phyloP scores from a whole-genome alignment of 2,329 filamentous ascomycete species.

The Rhytidhysteron rufulum region DNA sequence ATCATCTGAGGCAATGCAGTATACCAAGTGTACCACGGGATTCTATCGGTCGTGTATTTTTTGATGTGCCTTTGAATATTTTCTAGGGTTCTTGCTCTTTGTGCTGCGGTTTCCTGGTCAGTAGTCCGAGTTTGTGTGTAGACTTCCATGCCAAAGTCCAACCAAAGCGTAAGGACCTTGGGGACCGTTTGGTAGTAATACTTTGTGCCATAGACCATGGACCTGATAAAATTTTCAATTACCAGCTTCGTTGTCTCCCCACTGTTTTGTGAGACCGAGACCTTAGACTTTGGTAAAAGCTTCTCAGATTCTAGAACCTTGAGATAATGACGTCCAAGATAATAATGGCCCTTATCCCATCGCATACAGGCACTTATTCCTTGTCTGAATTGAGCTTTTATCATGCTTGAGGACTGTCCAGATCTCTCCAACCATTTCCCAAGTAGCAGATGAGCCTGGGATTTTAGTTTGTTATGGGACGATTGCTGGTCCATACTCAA shows the following conservation, averaged over 20 bases:
- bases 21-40: slow-evolving; percentile 76
- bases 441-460: slow-evolving; percentile 78
- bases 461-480: slow-evolving; percentile 60
- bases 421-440: slow-evolving; percentile 96
- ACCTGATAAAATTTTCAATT: slow-evolving; percentile 88
- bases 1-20: slow-evolving; percentile 87
- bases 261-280: slow-evolving; percentile 55
- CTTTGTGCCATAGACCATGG: slow-evolving; percentile 83
- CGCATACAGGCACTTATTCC: slow-evolving; percentile 65
- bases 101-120: slow-evolving; percentile 27
- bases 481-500: slow-evolving; percentile 34
- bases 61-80: slow-evolving; percentile 63
- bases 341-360: slow-evolving; percentile 98
- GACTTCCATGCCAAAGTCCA: slow-evolving; percentile 79
- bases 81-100: slow-evolving; percentile 24
- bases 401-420: slow-evolving; percentile 85
- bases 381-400: slow-evolving; percentile 67
- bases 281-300: slow-evolving; percentile 68
- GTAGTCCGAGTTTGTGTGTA: slow-evolving; percentile 27
- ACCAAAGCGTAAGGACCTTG: slow-evolving; percentile 86
- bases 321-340: slow-evolving; percentile 94
- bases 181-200: slow-evolving; percentile 95
- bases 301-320: slow-evolving; percentile 91
- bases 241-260: slow-evolving; percentile 86
- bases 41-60: slow-evolving; percentile 65